Base-by-base conservation (phyloP, 2,329 filamentous ascomycete genomes). In the Mycosphaerella sp. region DNA sequence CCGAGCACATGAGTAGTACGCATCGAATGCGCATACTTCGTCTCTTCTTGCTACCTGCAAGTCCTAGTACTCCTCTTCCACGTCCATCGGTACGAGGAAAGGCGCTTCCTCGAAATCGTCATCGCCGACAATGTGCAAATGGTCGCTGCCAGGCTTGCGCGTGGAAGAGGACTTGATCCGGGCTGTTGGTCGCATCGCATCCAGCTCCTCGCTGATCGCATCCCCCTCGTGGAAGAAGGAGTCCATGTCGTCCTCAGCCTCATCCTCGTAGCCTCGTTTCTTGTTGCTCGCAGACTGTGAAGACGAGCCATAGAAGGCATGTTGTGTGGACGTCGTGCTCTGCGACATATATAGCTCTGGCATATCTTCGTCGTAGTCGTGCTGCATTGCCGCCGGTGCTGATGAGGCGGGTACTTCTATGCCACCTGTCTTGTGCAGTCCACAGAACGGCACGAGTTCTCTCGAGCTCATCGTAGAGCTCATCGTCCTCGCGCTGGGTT, bases 361-460 rank as follows among this genome's bases (percentile, higher is more conserved):
- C 14, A 58, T 47, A 6, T 54, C 48, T 4, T 60, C 59, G 2
- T 58, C 48, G 8, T 36, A 36, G 2, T 45, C n/a, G 36, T 42
- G 38, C 4, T 46, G 40, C 47, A 66, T 45, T 12, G 47, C 51
- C 4, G 64, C 48, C 1, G 64, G 64, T 45, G 64, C 64, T 11
- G 66, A 65, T 0, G 62, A 66, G 0, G 61, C 36, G 6, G 63
- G 64, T 31, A 57, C 51, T 80, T 89, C 79, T 41, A 85, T 72
- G 0, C 87, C 87, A 39, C 87, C 87, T 53, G 87, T 77, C 65
- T 84, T 89, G 73, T 89, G 79, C 61, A 93, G 78, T 26, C 88
- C 89, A 67, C 88, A 92, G 67, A 90, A 95, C 0, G 89, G 89
- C 6, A 85, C 74, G 4, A 95, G 76, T 67, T 93, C 89, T 32